phyloP scores from a whole-genome alignment of 352 stramenopile species.

The Phytophthora rubi region DNA sequence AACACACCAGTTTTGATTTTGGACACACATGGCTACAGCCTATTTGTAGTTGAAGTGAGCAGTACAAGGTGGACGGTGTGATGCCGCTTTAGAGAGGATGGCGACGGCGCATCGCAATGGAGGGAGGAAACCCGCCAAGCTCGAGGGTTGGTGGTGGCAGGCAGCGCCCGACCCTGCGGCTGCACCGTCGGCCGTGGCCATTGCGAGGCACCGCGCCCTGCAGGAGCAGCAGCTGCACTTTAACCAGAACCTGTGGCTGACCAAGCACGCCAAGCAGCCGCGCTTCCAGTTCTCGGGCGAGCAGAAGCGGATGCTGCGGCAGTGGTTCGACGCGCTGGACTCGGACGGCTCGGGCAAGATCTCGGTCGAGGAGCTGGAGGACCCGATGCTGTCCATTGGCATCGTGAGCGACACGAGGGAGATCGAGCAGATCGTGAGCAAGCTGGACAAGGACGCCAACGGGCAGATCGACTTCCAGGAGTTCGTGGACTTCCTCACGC shows the following conservation, averaged over 20 bases:
- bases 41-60: conserved; percentile 14
- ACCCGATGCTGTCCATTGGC: conserved; percentile 82
- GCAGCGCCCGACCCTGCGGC: conserved; percentile 30
- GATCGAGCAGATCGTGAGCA: conserved; percentile 63
- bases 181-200: conserved; percentile 8
- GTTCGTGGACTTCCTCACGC: conserved; percentile 80
- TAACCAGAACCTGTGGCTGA: conserved; percentile 77
- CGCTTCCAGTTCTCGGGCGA: conserved; percentile 71
- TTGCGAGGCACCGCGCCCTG: conserved; percentile 40
- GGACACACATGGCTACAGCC: conserved; percentile 17
- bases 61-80: neutral
- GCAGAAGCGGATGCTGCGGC: conserved; percentile 77
- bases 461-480: conserved; percentile 82
- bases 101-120: conserved; percentile 4
- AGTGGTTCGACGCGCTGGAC: conserved; percentile 82
- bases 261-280: conserved; percentile 65
- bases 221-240: conserved; percentile 61
- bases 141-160: conserved; percentile 40
- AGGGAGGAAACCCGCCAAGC: conserved; percentile 9
- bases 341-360: conserved; percentile 75
- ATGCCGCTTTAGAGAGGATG: neutral
- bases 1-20: no score
- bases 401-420: conserved; percentile 72
- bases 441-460: conserved; percentile 75
- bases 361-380: conserved; percentile 76